Evolutionary conservation across 768 basidiomycete species (phyloP).

Genomic region (Russula sp.): DNA sequence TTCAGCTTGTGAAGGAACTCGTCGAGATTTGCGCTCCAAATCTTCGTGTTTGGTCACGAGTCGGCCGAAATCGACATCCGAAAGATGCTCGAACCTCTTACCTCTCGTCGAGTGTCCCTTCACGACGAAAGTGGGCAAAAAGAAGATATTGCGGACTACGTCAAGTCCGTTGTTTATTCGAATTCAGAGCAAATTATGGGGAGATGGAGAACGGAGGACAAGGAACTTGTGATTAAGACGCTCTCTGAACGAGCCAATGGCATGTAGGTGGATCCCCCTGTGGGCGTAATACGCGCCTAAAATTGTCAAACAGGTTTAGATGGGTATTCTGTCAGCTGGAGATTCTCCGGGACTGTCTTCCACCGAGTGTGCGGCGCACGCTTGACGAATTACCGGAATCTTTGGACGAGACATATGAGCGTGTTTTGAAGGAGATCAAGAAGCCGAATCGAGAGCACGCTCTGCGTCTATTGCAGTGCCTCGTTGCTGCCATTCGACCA

Average conservation of each 20-base stretch:
- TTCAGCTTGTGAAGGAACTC: not conserved
- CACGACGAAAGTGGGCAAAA: not conserved
- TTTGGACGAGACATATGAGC: constrained; percentile 3
- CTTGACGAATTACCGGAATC: not conserved
- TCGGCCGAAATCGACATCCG: not conserved
- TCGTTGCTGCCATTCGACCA: not conserved
- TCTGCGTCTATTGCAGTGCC: not conserved
- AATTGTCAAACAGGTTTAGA: not conserved
- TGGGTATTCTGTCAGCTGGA: not conserved
- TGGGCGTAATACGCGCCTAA: not conserved
- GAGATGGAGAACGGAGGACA: not conserved
- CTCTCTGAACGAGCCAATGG: not conserved
- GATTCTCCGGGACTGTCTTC: constrained; percentile 4
- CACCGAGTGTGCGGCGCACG: not conserved
- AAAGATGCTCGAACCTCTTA: not conserved
- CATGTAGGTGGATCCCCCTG: not conserved
- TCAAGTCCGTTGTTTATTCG: not conserved
- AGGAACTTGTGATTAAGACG: not conserved
- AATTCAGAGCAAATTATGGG: not conserved
- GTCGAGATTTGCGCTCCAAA: not conserved
- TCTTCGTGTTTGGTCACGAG: not conserved
- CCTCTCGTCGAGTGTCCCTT: not conserved
- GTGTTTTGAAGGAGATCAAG: not conserved
- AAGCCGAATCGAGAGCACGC: not conserved
- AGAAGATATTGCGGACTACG: not conserved